phyloP scores from a whole-genome alignment of 768 basidiomycete species.

The Galerina marginata region DNA sequence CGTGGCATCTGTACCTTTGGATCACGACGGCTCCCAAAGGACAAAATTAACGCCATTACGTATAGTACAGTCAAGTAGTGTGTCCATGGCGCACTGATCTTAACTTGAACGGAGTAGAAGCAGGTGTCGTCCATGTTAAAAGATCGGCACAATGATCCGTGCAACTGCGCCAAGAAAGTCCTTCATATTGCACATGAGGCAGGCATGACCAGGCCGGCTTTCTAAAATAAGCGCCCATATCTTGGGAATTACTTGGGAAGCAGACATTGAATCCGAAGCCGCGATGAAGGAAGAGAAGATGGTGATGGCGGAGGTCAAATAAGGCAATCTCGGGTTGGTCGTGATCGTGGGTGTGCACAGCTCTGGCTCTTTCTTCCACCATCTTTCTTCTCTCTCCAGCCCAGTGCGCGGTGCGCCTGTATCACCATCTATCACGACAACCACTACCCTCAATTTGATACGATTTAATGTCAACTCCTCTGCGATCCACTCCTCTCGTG shows the following conservation, averaged over 20 bases:
- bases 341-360: constrained; percentile 24
- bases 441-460: constrained; percentile 29
- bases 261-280: background rate
- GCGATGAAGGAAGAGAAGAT: background rate
- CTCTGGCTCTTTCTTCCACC: constrained; percentile 6
- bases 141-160: too few relatives aligned
- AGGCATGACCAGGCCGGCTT: too few relatives aligned
- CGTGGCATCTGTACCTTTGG: too few relatives aligned
- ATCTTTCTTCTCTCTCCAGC: constrained; percentile 27
- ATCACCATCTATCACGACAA: constrained; percentile 49
- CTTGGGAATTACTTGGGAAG: background rate
- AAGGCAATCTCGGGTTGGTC: constrained; percentile 1
- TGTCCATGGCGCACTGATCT: too few relatives aligned
- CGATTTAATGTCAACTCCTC: constrained; percentile 62
- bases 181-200: too few relatives aligned
- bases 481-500: constrained; percentile 79
- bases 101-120: too few relatives aligned
- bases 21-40: too few relatives aligned
- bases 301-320: background rate
- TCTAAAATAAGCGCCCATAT: constrained; percentile 1
- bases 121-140: too few relatives aligned
- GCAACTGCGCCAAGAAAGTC: too few relatives aligned
- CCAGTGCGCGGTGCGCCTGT: constrained; percentile 62
- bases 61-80: too few relatives aligned
- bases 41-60: too few relatives aligned